phyloP scores from a whole-genome alignment of 2,329 filamentous ascomycete genomes.

The Stenocarpella maydis region DNA sequence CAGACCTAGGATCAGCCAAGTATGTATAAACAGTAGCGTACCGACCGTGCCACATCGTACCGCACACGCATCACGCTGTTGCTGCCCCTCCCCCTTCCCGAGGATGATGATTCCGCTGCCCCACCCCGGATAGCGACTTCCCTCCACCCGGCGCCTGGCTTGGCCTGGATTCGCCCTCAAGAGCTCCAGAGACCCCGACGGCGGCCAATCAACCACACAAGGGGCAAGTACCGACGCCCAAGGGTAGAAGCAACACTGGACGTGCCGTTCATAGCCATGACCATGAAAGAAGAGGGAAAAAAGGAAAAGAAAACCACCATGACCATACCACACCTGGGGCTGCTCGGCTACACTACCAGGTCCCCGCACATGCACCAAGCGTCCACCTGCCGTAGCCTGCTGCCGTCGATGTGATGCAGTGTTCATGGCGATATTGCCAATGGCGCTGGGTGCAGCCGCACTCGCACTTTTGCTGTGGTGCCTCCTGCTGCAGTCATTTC shows the following conservation, averaged over 20 bases:
- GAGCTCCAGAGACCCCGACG: not conserved
- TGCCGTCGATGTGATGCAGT: slow-evolving; percentile 8
- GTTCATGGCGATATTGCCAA: not conserved
- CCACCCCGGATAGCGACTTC: slow-evolving; percentile 31
- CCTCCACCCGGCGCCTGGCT: slow-evolving; percentile 18
- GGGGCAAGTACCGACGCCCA: not conserved
- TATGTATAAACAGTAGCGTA: not conserved
- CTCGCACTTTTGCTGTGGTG: not conserved
- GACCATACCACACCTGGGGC: too few species aligned
- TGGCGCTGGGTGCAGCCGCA: not conserved
- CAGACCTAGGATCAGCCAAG: not conserved
- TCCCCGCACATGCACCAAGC: not conserved
- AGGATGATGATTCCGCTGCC: slow-evolving; percentile 22
- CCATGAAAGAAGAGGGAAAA: too few species aligned
- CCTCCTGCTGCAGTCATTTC: slow-evolving; percentile 13
- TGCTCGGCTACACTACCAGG: too few species aligned
- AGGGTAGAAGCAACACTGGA: not conserved
- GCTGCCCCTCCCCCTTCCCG: not conserved
- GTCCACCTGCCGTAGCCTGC: slow-evolving; percentile 1
- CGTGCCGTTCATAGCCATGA: not conserved
- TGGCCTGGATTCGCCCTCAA: not conserved
- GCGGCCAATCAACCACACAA: not conserved
- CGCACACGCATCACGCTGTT: not conserved
- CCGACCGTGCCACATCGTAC: not conserved
- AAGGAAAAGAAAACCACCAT: too few species aligned